Conservation (phyloP, 495 filamentous ascomycete species). For the Choiromyces venosus region DNA sequence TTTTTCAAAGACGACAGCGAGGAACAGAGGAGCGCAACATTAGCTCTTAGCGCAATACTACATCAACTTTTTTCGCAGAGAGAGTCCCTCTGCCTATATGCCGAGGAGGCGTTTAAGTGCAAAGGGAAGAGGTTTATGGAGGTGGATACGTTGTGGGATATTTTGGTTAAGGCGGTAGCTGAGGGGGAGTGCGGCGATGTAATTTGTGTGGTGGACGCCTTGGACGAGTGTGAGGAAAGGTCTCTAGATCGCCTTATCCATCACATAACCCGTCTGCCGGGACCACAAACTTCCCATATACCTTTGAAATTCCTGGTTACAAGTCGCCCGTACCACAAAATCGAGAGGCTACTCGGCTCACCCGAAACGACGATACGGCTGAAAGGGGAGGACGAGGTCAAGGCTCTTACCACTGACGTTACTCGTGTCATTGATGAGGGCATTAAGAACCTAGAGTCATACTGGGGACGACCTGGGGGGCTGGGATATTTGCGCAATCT, state of each 20-base stretch:
- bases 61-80: conserved; percentile 44
- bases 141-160: conserved; percentile 41
- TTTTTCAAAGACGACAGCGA: conserved; percentile 46
- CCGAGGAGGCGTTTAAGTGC: conserved; percentile 25
- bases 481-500: conserved; percentile 21
- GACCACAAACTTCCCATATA: neutral
- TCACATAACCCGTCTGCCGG: conserved; percentile 7
- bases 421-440: conserved; percentile 42
- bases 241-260: conserved; percentile 36
- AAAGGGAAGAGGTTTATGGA: conserved; percentile 36
- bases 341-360: conserved; percentile 37
- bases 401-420: conserved; percentile 44
- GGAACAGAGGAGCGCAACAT: conserved; percentile 16
- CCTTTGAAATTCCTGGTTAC: conserved; percentile 47
- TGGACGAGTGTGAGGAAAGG: conserved; percentile 45
- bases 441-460: conserved; percentile 39
- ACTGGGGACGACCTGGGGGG: conserved; percentile 11
- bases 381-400: conserved; percentile 44
- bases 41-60: conserved; percentile 43
- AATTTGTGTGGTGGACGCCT: conserved; percentile 46
- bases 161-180: conserved; percentile 24
- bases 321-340: conserved; percentile 47
- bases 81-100: conserved; percentile 32
- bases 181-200: conserved; percentile 35
- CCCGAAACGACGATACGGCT: conserved; percentile 40